Evolutionary conservation across 768 basidiomycete species (phyloP).

Genomic region (Russula emetica): DNA sequence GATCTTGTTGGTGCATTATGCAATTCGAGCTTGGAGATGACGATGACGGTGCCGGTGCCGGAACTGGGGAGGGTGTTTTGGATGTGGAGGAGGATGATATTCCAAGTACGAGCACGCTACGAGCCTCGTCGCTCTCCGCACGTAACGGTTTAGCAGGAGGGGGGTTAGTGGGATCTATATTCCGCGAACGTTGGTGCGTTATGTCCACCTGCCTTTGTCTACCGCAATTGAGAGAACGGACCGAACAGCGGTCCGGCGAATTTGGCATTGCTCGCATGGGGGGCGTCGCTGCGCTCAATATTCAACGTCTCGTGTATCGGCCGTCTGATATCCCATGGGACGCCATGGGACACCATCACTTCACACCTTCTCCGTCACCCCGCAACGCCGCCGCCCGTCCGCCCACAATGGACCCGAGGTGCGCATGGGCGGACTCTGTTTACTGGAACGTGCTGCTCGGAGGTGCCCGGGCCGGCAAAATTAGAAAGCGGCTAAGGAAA

Average conservation of each 20-base stretch:
- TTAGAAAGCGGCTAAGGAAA: too few relatives aligned
- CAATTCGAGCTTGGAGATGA: conserved; percentile 86
- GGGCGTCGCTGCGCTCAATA: conserved; percentile 73
- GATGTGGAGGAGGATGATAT: conserved; percentile 35
- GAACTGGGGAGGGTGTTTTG: background rate
- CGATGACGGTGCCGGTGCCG: conserved; percentile 33
- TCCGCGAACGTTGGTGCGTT: conserved; percentile 69
- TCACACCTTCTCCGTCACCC: conserved; percentile 71
- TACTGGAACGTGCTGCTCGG: too few relatives aligned
- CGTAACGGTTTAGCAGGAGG: too few relatives aligned
- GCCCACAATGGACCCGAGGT: too few relatives aligned
- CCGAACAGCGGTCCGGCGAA: conserved; percentile 71
- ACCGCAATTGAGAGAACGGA: background rate
- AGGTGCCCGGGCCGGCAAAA: too few relatives aligned
- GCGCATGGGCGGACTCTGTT: too few relatives aligned
- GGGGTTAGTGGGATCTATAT: conserved; percentile 89
- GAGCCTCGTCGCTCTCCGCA: too few relatives aligned
- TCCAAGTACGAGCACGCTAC: too few relatives aligned
- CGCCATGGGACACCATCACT: conserved; percentile 74
- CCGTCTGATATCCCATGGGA: conserved; percentile 83
- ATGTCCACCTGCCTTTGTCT: background rate
- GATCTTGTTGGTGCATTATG: conserved; percentile 77
- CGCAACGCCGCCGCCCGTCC: conserved; percentile 68
- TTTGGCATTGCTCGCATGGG: conserved; percentile 90
- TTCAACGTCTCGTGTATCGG: conserved; percentile 79